Evolutionary conservation across 148 eudicot genomes (phyloP).

Genomic region (Amaranthus cruentus): DNA sequence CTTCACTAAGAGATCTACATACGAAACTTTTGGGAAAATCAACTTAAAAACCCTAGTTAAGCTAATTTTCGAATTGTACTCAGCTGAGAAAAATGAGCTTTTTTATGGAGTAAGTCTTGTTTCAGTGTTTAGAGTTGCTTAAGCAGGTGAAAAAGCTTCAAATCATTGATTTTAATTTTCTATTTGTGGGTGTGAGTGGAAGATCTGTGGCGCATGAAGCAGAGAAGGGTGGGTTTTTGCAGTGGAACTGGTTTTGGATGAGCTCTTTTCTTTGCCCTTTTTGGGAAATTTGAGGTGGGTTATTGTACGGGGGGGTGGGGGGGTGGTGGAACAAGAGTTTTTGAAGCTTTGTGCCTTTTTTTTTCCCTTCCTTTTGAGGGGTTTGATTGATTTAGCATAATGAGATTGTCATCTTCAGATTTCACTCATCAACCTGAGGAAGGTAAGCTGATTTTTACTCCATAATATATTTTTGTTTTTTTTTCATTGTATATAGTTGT

Average conservation of each 20-base stretch:
- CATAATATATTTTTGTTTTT: neutral
- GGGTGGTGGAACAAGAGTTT: neutral
- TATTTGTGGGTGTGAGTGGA: slow-evolving; percentile 14
- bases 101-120: neutral
- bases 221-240: slow-evolving; percentile 25
- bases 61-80: neutral
- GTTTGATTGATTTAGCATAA: slow-evolving; percentile 27
- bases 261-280: neutral
- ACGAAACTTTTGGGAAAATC: neutral
- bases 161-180: neutral
- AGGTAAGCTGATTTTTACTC: slow-evolving; percentile 24
- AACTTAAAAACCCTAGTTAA: slow-evolving; percentile 22
- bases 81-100: slow-evolving; percentile 7
- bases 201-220: slow-evolving; percentile 42
- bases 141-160: neutral
- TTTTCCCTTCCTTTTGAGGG: neutral
- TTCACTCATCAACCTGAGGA: slow-evolving; percentile 40
- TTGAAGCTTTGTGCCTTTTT: neutral
- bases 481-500: neutral
- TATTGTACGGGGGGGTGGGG: slow-evolving; percentile 6
- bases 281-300: slow-evolving; percentile 15
- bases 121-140: neutral
- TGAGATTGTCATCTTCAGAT: slow-evolving; percentile 36
- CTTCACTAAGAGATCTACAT: slow-evolving; percentile 12
- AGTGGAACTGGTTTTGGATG: slow-evolving; percentile 40